Evolutionary conservation across 345 rosid genomes (phyloP), one percentile per base, ranked within the genome.

Genomic region (Tarenaya hassleriana): DNA sequence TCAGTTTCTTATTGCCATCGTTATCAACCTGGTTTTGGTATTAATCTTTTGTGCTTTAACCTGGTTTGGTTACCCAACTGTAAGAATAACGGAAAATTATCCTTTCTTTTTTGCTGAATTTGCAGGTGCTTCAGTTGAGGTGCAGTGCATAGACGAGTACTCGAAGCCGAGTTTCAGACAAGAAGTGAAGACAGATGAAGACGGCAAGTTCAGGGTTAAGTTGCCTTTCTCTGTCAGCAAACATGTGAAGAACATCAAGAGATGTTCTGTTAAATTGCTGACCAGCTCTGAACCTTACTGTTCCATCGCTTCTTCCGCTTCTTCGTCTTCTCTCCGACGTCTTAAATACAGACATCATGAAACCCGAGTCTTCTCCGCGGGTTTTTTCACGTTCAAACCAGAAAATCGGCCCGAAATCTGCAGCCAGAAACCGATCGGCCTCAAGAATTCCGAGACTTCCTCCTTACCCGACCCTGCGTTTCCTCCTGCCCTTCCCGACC

Each of bases 361-460:
- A 0, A 52, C 58, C 4, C 73, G 75, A 10, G 60, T 92, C 20
- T 92, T 84, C 81, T 92, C 94, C 2, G 94, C 98, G n/a, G 98
- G 98, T 0, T 71, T 78, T 68, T 88, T 88, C 74, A 68, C 86
- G 41, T 88, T 92, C 77, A 92, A 75, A 76, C 98, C 96, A 0
- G 53, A 64, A 15, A 78, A 64, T 7, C 94, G 66, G 52, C 90
- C 96, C 4, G 42, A 37, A 18, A 51, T 81, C 1, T 92, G 95
- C 64, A 77, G 67, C 62, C 77, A 76, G 53, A 77, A 84, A 66
- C 84, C 77, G 0, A 75, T 68, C 41, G 53, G 44, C 51, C 69
- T 50, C 51, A 44, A 38, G 55, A 66, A 1, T 4, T 1, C 51
- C 42, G 45, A 19, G 5, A 47, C 50, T 41, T 20, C 53, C 0